Evolutionary conservation across 306 rosid species (phyloP), one percentile per base, ranked within the genome.

Genomic region (Parietaria judaica): DNA sequence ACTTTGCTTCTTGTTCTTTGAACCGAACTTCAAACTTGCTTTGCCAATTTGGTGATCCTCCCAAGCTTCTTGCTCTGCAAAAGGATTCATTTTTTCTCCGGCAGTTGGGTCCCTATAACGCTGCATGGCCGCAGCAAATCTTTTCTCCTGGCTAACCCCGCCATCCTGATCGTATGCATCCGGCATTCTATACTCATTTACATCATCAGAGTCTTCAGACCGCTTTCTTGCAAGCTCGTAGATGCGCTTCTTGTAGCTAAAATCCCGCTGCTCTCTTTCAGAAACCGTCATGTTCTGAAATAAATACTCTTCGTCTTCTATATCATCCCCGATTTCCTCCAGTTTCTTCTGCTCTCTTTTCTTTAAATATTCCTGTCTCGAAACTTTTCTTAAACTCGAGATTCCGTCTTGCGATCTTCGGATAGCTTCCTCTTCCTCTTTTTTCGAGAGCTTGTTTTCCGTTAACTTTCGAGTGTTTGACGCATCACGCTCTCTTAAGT

Each of bases 31-130:
- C 79, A 88, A 41, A 0, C 83, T 84, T 68, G 96, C 99, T 75
- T 92, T 92, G 54, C 96, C 86, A 67, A 88, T 92, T 77, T 92
- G 99, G 67, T 92, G 90, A 31, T 92, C 96, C 79, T 88, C 96
- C 99, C 99, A 88, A 23, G 99, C 99, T 67, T 92, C 99, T 73
- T 92, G 96, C 77, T 88, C 96, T 47, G 96, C 87, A 72, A 83
- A 83, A 41, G 95, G 89, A 60, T 85, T 87, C 96, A 91, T 87
- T 78, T 87, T 91, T 11, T 91, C 95, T 56, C 74, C 99, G 56
- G 96, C 84, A 70, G 69, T 61, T 14, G 62, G 46, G 61, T 88
- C 95, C 79, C 99, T 84, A 78, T 81, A 77, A 35, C 87, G 85
- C 69, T 81, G 87, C 58, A 72, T 0, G 36, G 88, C 95, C 70